A percentile compares a stretch with the other conserved stretches of the same genome.
Conservation (phyloP, 2,329 filamentous ascomycete species). For the Pseudofabraea citricarpa region DNA sequence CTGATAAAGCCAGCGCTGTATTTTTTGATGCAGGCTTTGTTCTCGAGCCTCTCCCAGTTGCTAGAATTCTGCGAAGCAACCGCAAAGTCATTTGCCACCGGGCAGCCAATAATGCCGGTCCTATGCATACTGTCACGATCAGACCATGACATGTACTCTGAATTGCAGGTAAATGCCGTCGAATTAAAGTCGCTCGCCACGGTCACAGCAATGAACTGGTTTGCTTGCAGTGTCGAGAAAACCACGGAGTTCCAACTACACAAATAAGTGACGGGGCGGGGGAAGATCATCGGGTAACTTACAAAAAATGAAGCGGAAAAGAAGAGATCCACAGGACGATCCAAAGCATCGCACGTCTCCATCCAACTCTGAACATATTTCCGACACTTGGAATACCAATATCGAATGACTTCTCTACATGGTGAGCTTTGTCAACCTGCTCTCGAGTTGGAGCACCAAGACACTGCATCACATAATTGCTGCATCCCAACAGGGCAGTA, state of each 20-base stretch:
- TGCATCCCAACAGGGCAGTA: constrained; percentile 26
- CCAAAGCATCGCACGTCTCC: constrained; percentile 15
- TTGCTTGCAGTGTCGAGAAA: neutral
- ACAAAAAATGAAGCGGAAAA: constrained; percentile 22
- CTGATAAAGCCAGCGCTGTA: neutral
- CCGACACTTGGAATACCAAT: constrained; percentile 25
- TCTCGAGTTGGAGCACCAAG: constrained; percentile 25
- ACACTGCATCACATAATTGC: constrained; percentile 32
- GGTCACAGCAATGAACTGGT: neutral
- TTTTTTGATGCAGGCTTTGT: neutral
- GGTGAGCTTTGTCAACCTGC: constrained; percentile 28
- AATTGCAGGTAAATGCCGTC: neutral
- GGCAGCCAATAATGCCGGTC: neutral
- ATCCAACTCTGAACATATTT: constrained; percentile 19
- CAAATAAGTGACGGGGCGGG: neutral
- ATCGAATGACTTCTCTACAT: constrained; percentile 24
- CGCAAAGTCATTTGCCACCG: neutral
- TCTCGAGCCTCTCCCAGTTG: neutral
- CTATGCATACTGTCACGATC: neutral
- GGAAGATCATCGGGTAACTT: neutral
- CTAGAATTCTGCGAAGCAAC: neutral
- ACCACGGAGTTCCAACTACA: constrained; percentile 1
- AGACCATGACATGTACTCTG: neutral
- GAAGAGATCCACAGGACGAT: constrained; percentile 16
- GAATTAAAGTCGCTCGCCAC: neutral